Evolutionary conservation across 2,329 filamentous ascomycete genomes (phyloP).

Genomic region (Nemania sp.): DNA sequence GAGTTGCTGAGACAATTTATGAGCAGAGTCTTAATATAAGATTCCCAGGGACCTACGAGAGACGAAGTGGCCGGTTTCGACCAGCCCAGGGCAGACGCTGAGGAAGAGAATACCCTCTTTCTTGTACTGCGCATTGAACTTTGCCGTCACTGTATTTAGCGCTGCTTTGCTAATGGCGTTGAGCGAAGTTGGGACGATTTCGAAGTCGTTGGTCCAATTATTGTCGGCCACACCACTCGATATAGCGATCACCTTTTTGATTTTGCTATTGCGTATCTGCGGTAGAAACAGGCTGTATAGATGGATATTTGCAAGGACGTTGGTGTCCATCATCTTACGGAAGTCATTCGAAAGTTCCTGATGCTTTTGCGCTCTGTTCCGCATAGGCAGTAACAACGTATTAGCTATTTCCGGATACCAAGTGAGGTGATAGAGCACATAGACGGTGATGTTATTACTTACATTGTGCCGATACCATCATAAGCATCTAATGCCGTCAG

Average conservation of each 20-base stretch:
- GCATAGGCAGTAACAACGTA: too few relatives aligned
- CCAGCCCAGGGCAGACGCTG: background rate
- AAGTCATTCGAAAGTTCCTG: background rate
- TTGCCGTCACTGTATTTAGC: conserved; percentile 15
- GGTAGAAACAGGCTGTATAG: conserved; percentile 58
- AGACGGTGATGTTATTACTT: too few relatives aligned
- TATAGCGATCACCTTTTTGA: conserved; percentile 41
- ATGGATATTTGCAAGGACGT: conserved; percentile 56
- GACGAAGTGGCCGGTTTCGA: background rate
- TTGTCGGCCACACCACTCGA: conserved; percentile 54
- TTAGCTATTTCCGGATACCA: background rate
- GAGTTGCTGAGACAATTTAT: background rate
- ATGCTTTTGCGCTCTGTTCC: background rate
- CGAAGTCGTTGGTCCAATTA: conserved; percentile 47
- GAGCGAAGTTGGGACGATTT: conserved; percentile 28
- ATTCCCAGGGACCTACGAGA: too few relatives aligned
- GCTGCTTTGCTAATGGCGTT: conserved; percentile 49
- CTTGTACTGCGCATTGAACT: background rate
- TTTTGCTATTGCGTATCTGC: conserved; percentile 51
- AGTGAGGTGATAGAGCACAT: background rate
- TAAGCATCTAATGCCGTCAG: background rate
- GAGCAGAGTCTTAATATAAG: background rate
- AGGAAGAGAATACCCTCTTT: background rate
- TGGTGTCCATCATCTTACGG: conserved; percentile 32
- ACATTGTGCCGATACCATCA: background rate